phyloP scores from a whole-genome alignment of 164 flowering plant species.

The Dillenia suffruticosa region DNA sequence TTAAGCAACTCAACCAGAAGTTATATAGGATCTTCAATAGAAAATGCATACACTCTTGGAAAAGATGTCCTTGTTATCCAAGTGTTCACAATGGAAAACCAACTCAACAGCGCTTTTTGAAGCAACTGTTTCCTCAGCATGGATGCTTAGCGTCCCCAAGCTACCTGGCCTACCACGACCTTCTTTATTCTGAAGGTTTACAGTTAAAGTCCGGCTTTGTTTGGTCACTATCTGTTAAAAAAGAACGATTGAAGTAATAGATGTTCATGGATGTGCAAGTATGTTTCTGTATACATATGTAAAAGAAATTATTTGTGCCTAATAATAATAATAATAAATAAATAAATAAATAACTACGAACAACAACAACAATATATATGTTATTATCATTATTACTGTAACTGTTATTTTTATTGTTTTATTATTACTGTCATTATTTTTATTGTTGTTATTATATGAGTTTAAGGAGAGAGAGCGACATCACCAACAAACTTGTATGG shows the following conservation, averaged over 20 bases:
- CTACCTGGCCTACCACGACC: constrained; percentile 23
- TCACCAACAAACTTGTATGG: too few relatives aligned
- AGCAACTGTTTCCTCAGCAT: constrained; percentile 77
- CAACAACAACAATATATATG: too few relatives aligned
- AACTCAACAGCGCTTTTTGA: constrained; percentile 65
- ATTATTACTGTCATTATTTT: too few relatives aligned
- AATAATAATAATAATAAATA: not conserved
- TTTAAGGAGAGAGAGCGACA: too few relatives aligned
- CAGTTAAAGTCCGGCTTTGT: constrained; percentile 38
- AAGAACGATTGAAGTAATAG: not conserved
- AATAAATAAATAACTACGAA: too few relatives aligned
- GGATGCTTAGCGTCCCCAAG: constrained; percentile 53
- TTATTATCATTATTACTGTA: too few relatives aligned
- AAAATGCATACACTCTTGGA: constrained; percentile 75
- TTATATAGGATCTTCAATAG: not conserved
- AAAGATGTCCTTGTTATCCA: constrained; percentile 73
- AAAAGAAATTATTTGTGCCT: not conserved
- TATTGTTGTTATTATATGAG: too few relatives aligned
- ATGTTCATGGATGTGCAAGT: too few relatives aligned
- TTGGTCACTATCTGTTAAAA: constrained; percentile 61
- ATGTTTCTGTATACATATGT: too few relatives aligned
- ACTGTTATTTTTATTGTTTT: too few relatives aligned
- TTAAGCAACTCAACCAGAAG: not conserved
- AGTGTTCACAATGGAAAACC: constrained; percentile 48
- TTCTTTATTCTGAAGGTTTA: constrained; percentile 33